Evolutionary conservation across 345 rosid genomes (phyloP), one percentile per base, ranked within the genome.

Genomic region (Hibiscus mutabilis): DNA sequence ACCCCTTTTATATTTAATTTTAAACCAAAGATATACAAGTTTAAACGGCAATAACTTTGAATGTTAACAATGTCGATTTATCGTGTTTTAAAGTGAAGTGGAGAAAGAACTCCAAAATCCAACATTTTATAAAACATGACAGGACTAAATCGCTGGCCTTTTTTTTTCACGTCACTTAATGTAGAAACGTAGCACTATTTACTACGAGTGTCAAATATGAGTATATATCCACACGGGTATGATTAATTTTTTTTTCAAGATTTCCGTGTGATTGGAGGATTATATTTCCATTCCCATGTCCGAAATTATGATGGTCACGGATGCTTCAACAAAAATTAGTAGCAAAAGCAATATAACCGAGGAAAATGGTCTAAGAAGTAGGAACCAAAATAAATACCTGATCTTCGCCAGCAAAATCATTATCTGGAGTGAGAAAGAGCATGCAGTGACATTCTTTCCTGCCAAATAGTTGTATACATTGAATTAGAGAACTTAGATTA

Each of bases 391-490:
- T 71, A 44, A 66, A 14, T 79, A 94, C 97, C 96, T 91, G 97
- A 74, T 94, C 97, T 68, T 80, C 70, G 60, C 98, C 98, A 0
- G 97, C 92, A 79, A 91, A 94, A 87, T 94, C 98, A 77, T 91
- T 91, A 16, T 90, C 98, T 3, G 98, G 92, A 53, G 97, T 94
- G 64, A 94, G 90, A 83, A 94, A 94, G 72, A 94, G 97, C 98
- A 94, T 91, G 85, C 97, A 91, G 82, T 94, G 98, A 78, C 98
- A 94, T 77, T 94, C 98, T 82, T 90, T 94, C 93, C 98, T 94
- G 96, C 78, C 51, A 71, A 60, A 35, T 49, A 21, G 24, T 31
- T 19, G 25, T 10, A 49, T 12, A 31, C 51, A 8, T 62, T 13
- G 46, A 46, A 51, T 51, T 2, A 18, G 49, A 59, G 29, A 59